Evolutionary conservation across 2,329 filamentous ascomycete species (phyloP).

Genomic region (Coniochaeta sp.): DNA sequence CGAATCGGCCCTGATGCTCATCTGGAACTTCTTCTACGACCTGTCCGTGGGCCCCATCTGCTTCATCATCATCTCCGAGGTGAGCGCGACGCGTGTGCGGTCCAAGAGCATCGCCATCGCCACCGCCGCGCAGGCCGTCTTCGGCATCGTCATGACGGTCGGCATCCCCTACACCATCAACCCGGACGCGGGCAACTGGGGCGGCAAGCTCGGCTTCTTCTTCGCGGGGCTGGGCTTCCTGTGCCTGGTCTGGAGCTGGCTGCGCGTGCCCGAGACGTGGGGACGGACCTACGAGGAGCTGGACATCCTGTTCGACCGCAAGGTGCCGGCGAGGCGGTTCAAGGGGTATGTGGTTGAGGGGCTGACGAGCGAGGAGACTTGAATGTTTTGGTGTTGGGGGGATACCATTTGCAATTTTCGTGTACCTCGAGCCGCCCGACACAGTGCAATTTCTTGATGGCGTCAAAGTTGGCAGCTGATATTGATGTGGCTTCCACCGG

Average conservation of each 20-base stretch:
- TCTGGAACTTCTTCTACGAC: conserved; percentile 46
- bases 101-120: conserved; percentile 37
- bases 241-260: conserved; percentile 28
- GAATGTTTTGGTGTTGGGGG: neutral
- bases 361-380: neutral
- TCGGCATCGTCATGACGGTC: conserved; percentile 34
- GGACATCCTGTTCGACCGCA: conserved; percentile 46
- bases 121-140: conserved; percentile 31
- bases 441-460: neutral
- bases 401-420: neutral
- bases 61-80: conserved; percentile 49
- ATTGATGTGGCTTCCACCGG: neutral
- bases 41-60: conserved; percentile 40
- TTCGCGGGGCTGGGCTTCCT: conserved; percentile 28
- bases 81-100: conserved; percentile 34
- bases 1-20: conserved; percentile 40
- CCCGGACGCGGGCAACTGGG: conserved; percentile 32
- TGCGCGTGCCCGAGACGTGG: conserved; percentile 20
- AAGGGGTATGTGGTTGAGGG: conserved; percentile 39
- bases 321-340: conserved; percentile 63
- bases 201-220: conserved; percentile 33
- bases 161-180: conserved; percentile 38
- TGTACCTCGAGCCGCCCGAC: neutral
- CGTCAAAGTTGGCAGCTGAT: neutral
- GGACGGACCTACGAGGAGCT: conserved; percentile 20